phyloP scores from a whole-genome alignment of 2,329 filamentous ascomycete species.

The Sphaerulina populicola region DNA sequence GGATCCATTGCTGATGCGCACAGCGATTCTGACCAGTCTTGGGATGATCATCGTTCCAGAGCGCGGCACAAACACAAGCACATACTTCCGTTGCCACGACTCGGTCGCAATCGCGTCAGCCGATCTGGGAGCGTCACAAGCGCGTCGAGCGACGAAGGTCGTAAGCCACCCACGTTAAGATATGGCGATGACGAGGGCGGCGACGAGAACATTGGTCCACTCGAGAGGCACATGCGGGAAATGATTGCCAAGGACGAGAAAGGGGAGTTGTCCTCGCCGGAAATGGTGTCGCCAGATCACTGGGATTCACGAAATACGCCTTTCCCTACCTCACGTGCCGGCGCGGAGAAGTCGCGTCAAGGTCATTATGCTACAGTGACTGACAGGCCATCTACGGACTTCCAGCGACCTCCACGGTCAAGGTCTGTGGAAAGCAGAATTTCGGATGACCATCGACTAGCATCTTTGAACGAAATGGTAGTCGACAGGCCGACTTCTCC shows the following conservation, averaged over 20 bases:
- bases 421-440: slow-evolving; percentile 21
- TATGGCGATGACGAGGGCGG: slow-evolving; percentile 36
- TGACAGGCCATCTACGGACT: slow-evolving; percentile 20
- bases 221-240: slow-evolving; percentile 40
- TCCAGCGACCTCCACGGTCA: slow-evolving; percentile 14
- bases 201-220: slow-evolving; percentile 40
- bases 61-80: slow-evolving; percentile 12
- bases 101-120: slow-evolving; percentile 20
- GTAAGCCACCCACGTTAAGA: slow-evolving; percentile 39
- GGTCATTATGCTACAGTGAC: slow-evolving; percentile 13
- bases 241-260: slow-evolving; percentile 39
- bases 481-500: slow-evolving; percentile 16
- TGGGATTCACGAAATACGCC: slow-evolving; percentile 29
- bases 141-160: slow-evolving; percentile 30
- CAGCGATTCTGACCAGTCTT: slow-evolving; percentile 14
- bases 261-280: slow-evolving; percentile 32
- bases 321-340: slow-evolving; percentile 16
- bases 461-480: slow-evolving; percentile 14
- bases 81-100: slow-evolving; percentile 19
- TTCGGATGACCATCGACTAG: slow-evolving; percentile 11
- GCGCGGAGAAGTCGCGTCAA: slow-evolving; percentile 4
- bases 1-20: slow-evolving; percentile 8
- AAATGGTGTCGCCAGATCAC: slow-evolving; percentile 37
- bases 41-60: slow-evolving; percentile 10
- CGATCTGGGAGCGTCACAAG: slow-evolving; percentile 25